Evolutionary conservation across 2,329 filamentous ascomycete species (phyloP).

Genomic region (Diaporthe ampelina): DNA sequence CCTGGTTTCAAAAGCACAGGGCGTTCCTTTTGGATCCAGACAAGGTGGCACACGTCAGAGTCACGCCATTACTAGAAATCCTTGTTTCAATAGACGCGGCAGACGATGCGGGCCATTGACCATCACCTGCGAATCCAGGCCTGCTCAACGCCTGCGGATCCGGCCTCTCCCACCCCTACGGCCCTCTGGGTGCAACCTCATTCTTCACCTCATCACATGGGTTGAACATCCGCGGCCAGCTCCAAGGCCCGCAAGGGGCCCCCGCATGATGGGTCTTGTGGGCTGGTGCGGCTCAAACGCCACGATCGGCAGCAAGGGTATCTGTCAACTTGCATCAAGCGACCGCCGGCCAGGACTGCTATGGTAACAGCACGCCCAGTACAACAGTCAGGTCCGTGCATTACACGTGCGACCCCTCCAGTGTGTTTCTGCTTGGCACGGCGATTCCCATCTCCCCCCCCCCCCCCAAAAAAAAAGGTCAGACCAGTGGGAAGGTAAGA

Average conservation of each 20-base stretch:
- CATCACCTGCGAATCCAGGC: neutral
- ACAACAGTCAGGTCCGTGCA: conserved; percentile 6
- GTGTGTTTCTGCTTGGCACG: conserved; percentile 15
- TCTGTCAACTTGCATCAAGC: conserved; percentile 22
- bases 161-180: conserved; percentile 1
- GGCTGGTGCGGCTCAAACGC: conserved; percentile 39
- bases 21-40: conserved; percentile 29
- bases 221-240: conserved; percentile 29
- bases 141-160: conserved; percentile 17
- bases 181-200: conserved; percentile 19
- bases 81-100: conserved; percentile 39
- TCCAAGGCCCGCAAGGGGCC: conserved; percentile 9
- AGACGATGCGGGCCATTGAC: neutral
- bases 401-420: conserved; percentile 8
- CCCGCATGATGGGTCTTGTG: conserved; percentile 22
- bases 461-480: neutral
- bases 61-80: conserved; percentile 29
- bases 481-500: conserved; percentile 19
- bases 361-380: neutral
- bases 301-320: conserved; percentile 35
- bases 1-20: conserved; percentile 35
- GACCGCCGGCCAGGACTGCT: conserved; percentile 20
- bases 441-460: neutral
- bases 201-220: conserved; percentile 10
- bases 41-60: conserved; percentile 35